Evolutionary conservation across 495 filamentous ascomycete species (phyloP).

Genomic region (Penicillium pulvis): DNA sequence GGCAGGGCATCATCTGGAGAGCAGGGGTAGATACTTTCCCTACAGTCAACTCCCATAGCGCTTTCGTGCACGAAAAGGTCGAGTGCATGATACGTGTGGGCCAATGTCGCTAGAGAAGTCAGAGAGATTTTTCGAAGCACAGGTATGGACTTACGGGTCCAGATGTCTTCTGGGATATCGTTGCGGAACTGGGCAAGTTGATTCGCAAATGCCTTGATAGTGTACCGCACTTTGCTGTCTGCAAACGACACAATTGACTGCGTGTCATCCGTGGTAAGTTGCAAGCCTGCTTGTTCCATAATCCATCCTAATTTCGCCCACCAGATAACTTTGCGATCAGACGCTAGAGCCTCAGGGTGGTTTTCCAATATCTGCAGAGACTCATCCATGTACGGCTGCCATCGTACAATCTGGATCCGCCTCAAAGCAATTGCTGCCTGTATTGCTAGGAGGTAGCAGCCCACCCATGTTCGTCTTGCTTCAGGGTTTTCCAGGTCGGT

Average conservation of each 20-base stretch:
- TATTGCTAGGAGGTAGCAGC: constrained; percentile 75
- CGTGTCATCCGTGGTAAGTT: constrained; percentile 78
- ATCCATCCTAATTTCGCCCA: constrained; percentile 77
- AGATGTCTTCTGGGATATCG: constrained; percentile 50
- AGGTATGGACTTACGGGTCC: constrained; percentile 28
- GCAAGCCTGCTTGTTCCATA: constrained; percentile 75
- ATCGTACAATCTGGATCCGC: constrained; percentile 79
- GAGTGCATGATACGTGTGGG: constrained; percentile 49
- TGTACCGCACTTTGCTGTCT: constrained; percentile 73
- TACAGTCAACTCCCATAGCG: constrained; percentile 72
- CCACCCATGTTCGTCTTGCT: constrained; percentile 74
- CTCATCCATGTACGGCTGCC: constrained; percentile 84
- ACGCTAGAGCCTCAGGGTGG: constrained; percentile 68
- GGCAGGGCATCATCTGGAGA: constrained; percentile 16
- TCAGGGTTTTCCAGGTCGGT: constrained; percentile 70
- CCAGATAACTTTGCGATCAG: constrained; percentile 73
- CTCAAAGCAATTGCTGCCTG: constrained; percentile 75
- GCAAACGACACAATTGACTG: constrained; percentile 63
- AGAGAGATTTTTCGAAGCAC: not conserved
- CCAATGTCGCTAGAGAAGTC: constrained; percentile 25
- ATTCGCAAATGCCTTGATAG: constrained; percentile 73
- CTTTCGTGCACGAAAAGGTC: constrained; percentile 88
- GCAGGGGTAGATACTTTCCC: constrained; percentile 33
- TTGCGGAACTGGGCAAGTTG: constrained; percentile 70
- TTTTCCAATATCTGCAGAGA: constrained; percentile 73